Conservation (phyloP, 768 basidiomycete genomes). For the Pleurotus tuoliensis region DNA sequence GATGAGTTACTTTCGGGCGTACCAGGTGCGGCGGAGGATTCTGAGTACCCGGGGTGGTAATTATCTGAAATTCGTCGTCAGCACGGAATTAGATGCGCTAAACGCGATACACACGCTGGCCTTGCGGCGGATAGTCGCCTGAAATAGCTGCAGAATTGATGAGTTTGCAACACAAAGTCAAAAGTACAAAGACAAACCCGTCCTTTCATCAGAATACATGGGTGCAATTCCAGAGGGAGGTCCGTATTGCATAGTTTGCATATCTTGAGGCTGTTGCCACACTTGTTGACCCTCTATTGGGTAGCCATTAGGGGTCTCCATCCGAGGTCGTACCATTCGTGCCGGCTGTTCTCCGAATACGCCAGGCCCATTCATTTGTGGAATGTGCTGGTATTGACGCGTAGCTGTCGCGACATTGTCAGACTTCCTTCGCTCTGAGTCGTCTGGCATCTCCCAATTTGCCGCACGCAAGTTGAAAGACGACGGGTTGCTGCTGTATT, state of each 20-base stretch:
- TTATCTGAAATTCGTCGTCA: conserved; percentile 19
- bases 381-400: conserved; percentile 25
- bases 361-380: conserved; percentile 14
- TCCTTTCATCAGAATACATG: conserved; percentile 57
- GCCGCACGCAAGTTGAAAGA: conserved; percentile 60
- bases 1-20: conserved; percentile 23
- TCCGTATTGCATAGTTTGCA: conserved; percentile 34
- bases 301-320: conserved; percentile 27
- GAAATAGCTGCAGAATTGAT: conserved; percentile 29
- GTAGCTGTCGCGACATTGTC: conserved; percentile 31
- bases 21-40: conserved; percentile 24
- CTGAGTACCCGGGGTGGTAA: conserved; percentile 27
- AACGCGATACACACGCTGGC: conserved; percentile 23
- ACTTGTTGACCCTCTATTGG: conserved; percentile 18
- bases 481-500: conserved; percentile 20
- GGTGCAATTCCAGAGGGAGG: conserved; percentile 35
- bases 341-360: conserved; percentile 24
- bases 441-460: conserved; percentile 39
- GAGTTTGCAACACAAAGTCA: conserved; percentile 9
- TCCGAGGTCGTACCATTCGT: conserved; percentile 26
- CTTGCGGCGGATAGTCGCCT: conserved; percentile 36
- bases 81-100: neutral
- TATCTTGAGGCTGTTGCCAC: conserved; percentile 28
- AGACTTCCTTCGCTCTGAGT: conserved; percentile 31
- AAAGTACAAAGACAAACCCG: conserved; percentile 34